A percentile compares a stretch with the other conserved stretches of the same genome.
These are phyloP conservation scores for Phaeosphaeria sp. DNA, from an alignment of 2,329 filamentous ascomycete species.

Conservation along the genomic window DNA sequence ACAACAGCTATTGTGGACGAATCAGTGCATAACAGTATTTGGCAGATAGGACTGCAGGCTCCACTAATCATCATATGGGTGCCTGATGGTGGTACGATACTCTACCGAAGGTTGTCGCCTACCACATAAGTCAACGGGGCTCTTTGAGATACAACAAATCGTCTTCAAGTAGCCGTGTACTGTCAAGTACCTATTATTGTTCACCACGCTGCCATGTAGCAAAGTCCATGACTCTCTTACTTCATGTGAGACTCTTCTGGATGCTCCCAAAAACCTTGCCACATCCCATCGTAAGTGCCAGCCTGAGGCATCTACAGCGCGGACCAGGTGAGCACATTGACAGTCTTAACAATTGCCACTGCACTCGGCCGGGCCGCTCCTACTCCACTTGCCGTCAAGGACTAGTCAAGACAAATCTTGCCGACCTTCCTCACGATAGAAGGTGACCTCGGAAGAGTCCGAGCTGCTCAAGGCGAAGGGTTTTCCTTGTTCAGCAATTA, in stretches of 20 bases:
- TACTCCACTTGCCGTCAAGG: conserved; percentile 42
- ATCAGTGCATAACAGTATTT: not conserved
- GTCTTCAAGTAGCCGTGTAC: too few relatives aligned
- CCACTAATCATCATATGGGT: not conserved
- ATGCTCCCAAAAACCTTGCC: too few relatives aligned
- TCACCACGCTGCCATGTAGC: too few relatives aligned
- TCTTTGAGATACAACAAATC: too few relatives aligned
- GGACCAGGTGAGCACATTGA: conserved; percentile 19
- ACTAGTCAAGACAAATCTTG: conserved; percentile 32
- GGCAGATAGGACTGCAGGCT: not conserved
- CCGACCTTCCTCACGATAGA: conserved; percentile 15
- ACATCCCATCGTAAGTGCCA: too few relatives aligned
- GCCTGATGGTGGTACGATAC: not conserved
- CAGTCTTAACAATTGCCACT: conserved; percentile 27
- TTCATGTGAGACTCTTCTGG: too few relatives aligned
- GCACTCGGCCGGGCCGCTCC: conserved; percentile 42
- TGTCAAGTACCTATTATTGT: too few relatives aligned
- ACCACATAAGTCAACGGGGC: too few relatives aligned
- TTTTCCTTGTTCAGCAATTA: conserved; percentile 28
- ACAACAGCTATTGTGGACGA: not conserved
- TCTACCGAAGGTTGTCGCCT: conserved; percentile 5
- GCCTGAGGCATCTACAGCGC: conserved; percentile 9
- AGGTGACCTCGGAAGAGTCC: conserved; percentile 21
- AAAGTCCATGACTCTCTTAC: too few relatives aligned
- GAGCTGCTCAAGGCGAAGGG: conserved; percentile 26